Percentiles rank a stretch among this genome's conserved stretches.
These are phyloP conservation scores for Podospora sp. DNA, from an alignment of 495 filamentous ascomycete species.

Conservation along the genomic window DNA sequence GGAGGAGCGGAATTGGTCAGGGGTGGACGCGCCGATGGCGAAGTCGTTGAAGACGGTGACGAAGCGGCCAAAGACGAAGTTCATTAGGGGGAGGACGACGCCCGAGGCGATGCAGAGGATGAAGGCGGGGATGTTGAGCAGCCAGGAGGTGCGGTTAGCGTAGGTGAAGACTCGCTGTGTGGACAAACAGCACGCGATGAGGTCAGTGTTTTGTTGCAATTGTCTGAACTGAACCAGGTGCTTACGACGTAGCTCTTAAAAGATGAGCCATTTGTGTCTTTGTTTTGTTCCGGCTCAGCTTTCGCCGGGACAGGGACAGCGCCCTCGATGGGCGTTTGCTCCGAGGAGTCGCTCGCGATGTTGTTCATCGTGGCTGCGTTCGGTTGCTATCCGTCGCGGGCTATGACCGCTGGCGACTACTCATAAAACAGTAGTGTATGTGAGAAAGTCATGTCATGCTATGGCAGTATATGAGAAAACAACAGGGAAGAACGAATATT, in stretches of 20 bases:
- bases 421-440: too few species aligned
- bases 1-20: slow-evolving; percentile 19
- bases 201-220: not conserved
- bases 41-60: slow-evolving; percentile 37
- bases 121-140: slow-evolving; percentile 20
- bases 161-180: slow-evolving; percentile 27
- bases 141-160: slow-evolving; percentile 21
- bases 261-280: slow-evolving; percentile 4
- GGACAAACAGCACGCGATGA: not conserved
- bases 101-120: slow-evolving; percentile 35
- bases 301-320: not conserved
- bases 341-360: not conserved
- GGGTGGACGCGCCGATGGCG: slow-evolving; percentile 11
- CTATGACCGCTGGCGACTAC: too few species aligned
- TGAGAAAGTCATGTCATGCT: too few species aligned
- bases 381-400: not conserved
- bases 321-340: not conserved
- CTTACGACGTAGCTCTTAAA: slow-evolving; percentile 23
- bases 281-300: not conserved
- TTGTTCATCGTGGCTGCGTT: not conserved
- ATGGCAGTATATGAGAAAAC: too few species aligned
- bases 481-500: too few species aligned
- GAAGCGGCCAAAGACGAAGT: slow-evolving; percentile 38
- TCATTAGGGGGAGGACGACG: slow-evolving; percentile 40
- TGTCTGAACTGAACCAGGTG: not conserved